phyloP scores from a whole-genome alignment of 768 basidiomycete species.

The Mycena crocata region DNA sequence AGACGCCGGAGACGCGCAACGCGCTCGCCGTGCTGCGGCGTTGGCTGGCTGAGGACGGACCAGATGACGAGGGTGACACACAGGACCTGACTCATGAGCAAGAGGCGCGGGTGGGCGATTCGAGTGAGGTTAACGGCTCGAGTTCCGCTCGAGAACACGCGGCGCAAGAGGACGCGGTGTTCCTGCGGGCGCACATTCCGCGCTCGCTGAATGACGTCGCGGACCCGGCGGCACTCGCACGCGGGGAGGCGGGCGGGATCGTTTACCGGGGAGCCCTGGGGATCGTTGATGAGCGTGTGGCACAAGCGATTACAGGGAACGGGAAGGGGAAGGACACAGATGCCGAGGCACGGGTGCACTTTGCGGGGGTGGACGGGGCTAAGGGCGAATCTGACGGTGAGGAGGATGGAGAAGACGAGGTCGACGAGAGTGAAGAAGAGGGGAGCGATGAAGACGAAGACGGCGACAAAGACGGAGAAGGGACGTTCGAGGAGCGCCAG shows the following conservation, averaged over 20 bases:
- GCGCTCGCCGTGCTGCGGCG: conserved; percentile 35
- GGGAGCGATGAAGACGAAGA: conserved; percentile 48
- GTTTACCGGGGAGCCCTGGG: conserved; percentile 93
- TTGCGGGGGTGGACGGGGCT: conserved; percentile 28
- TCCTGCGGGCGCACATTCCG: conserved; percentile 93
- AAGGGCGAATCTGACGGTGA: conserved; percentile 39
- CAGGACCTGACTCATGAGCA: too few species aligned
- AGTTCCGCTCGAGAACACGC: too few species aligned
- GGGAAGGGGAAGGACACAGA: background rate
- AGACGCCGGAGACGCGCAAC: conserved; percentile 1
- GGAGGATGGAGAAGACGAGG: conserved; percentile 35
- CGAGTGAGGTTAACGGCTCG: too few species aligned
- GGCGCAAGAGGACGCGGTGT: conserved; percentile 88
- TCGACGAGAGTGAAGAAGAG: conserved; percentile 47
- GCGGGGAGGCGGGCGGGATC: conserved; percentile 77
- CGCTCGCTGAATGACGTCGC: conserved; percentile 90
- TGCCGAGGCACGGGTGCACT: background rate
- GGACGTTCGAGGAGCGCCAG: conserved; percentile 58
- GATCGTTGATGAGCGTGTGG: too few species aligned
- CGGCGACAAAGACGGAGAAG: conserved; percentile 49
- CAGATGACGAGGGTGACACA: conserved; percentile 28
- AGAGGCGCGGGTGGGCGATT: too few species aligned
- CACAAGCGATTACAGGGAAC: too few species aligned
- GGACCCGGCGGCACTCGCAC: conserved; percentile 81
- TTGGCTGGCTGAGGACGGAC: conserved; percentile 31